phyloP scores from a whole-genome alignment of 2,329 filamentous ascomycete species.

The Cercospora brassicicola region DNA sequence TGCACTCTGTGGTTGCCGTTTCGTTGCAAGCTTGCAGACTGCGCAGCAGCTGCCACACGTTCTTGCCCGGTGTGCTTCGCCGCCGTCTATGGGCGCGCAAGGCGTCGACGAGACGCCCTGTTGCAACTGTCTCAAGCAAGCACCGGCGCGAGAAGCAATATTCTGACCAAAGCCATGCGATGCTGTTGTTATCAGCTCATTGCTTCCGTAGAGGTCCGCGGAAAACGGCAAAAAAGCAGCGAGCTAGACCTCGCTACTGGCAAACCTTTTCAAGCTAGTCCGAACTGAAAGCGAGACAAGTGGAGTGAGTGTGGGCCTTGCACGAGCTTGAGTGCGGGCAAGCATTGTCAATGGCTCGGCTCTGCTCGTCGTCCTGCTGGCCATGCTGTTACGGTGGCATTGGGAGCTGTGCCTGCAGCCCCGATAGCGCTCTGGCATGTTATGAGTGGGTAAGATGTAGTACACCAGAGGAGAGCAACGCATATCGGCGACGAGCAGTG shows the following conservation, averaged over 20 bases:
- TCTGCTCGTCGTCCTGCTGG: constrained; percentile 4
- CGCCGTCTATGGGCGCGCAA: background rate
- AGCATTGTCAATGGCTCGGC: constrained; percentile 21
- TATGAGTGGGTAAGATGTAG: background rate
- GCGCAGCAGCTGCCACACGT: background rate
- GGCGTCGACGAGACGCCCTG: background rate
- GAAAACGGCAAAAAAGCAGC: constrained; percentile 25
- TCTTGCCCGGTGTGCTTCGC: no score
- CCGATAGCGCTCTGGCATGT: constrained; percentile 4
- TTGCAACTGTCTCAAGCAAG: background rate
- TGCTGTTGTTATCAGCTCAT: background rate
- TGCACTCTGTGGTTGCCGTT: background rate
- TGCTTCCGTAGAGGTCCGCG: constrained; percentile 5
- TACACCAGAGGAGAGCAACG: background rate
- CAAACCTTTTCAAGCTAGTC: constrained; percentile 24
- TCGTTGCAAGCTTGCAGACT: background rate
- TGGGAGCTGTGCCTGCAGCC: background rate
- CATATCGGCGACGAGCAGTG: constrained; percentile 8
- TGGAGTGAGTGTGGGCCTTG: constrained; percentile 19
- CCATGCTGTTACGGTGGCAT: constrained; percentile 16
- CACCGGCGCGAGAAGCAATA: background rate
- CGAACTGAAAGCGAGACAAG: constrained; percentile 17
- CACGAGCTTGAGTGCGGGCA: constrained; percentile 14
- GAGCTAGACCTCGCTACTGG: constrained; percentile 25
- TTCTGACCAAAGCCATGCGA: background rate